A percentile compares a stretch with the other conserved stretches of the same genome.
Evolutionary conservation across 192 early-diverging fungal genomes (phyloP).

Genomic region (Mortierella antarctica): DNA sequence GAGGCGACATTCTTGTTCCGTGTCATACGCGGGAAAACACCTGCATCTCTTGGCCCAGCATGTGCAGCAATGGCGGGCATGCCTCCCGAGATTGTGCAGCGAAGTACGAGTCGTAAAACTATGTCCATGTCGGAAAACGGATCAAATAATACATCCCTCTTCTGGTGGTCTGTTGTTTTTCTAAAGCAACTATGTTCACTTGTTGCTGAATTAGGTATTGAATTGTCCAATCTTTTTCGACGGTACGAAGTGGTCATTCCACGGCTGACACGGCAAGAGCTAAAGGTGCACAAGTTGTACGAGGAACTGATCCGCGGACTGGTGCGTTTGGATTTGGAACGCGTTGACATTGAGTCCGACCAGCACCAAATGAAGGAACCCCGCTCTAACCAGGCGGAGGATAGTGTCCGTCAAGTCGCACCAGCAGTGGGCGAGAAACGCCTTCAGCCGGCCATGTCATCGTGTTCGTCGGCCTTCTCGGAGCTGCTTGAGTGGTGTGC

Average conservation of each 20-base stretch:
- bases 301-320: conserved; percentile 16
- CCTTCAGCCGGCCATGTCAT: too few species aligned
- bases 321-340: conserved; percentile 18
- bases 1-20: conserved; percentile 74
- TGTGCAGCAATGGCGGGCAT: conserved; percentile 59
- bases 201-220: conserved; percentile 4
- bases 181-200: not conserved
- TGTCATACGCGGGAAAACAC: conserved; percentile 53
- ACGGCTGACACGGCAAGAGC: conserved; percentile 12
- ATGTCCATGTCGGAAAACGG: too few species aligned
- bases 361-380: not conserved
- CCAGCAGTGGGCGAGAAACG: too few species aligned
- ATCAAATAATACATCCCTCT: not conserved
- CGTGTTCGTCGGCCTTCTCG: too few species aligned
- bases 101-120: conserved; percentile 35
- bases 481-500: too few species aligned
- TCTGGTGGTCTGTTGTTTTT: not conserved
- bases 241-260: conserved; percentile 42
- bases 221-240: conserved; percentile 30
- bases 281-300: conserved; percentile 22
- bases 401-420: too few species aligned
- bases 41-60: conserved; percentile 58
- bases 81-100: conserved; percentile 38
- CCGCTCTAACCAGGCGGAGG: too few species aligned
- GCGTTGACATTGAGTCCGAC: not conserved